Conservation (phyloP, 2,329 filamentous ascomycete species). For the Aureobasidium vineae region DNA sequence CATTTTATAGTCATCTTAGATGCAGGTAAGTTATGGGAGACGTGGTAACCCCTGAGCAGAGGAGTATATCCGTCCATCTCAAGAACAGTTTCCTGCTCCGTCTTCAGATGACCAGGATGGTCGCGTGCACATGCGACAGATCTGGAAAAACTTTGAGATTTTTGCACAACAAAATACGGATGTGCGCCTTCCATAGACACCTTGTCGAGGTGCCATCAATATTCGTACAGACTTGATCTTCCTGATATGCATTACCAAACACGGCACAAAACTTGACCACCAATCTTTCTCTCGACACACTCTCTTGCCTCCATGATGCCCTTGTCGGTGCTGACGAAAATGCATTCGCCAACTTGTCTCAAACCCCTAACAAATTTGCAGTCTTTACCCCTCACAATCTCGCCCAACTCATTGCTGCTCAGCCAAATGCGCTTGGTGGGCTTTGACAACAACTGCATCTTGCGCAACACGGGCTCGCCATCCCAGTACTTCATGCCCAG, state of each 20-base stretch:
- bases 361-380: conserved; percentile 68
- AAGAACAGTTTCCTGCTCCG: too few species aligned
- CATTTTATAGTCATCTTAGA: too few species aligned
- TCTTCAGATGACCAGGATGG: background rate
- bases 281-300: conserved; percentile 74
- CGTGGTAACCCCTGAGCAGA: too few species aligned
- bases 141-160: background rate
- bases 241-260: conserved; percentile 47
- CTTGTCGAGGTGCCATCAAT: background rate
- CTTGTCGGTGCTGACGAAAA: conserved; percentile 74
- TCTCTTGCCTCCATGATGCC: conserved; percentile 81
- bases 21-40: too few species aligned
- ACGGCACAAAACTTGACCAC: conserved; percentile 76
- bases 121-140: background rate
- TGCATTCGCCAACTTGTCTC: conserved; percentile 71
- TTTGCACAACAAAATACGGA: background rate
- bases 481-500: conserved; percentile 88
- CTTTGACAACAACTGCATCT: conserved; percentile 66
- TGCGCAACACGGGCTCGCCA: conserved; percentile 71
- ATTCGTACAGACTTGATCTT: background rate
- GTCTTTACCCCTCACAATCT: conserved; percentile 66
- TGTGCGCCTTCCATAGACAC: background rate
- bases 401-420: conserved; percentile 59
- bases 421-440: conserved; percentile 71
- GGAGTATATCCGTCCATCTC: too few species aligned